These are phyloP conservation scores for Trichoderma sp. DNA, from an alignment of 2,329 filamentous ascomycete genomes.

Conservation along the genomic window DNA sequence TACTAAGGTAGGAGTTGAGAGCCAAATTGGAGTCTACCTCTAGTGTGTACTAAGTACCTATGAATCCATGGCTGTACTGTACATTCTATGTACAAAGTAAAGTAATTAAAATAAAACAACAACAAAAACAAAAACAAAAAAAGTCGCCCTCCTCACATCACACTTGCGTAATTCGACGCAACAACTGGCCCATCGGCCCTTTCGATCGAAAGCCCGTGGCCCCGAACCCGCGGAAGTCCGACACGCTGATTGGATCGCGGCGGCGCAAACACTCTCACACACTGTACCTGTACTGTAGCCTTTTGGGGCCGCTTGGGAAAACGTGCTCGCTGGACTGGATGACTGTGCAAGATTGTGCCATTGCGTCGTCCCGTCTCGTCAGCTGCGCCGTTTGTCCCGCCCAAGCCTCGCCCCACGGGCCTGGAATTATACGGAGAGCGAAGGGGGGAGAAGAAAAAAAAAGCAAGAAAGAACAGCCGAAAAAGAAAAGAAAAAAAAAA, in stretches of 20 bases:
- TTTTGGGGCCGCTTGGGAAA: conserved; percentile 9
- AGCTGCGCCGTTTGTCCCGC: conserved; percentile 10
- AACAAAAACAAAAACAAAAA: too few relatives aligned
- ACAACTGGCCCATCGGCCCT: background rate
- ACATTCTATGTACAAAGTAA: too few relatives aligned
- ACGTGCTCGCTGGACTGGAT: conserved; percentile 20
- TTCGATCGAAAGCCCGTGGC: background rate
- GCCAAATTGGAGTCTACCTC: too few relatives aligned
- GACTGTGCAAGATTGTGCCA: conserved; percentile 10
- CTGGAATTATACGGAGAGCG: background rate
- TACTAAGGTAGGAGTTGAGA: too few relatives aligned
- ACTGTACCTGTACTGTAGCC: too few relatives aligned
- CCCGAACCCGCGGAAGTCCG: background rate
- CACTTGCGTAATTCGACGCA: conserved; percentile 21
- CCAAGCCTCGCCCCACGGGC: background rate
- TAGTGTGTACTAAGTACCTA: too few relatives aligned
- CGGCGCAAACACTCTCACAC: background rate
- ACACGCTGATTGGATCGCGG: conserved; percentile 10
- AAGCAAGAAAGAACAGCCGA: background rate
- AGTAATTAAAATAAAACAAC: background rate
- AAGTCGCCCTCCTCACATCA: conserved; percentile 17
- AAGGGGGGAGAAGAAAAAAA: background rate
- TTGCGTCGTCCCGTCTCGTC: conserved; percentile 1
- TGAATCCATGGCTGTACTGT: too few relatives aligned
- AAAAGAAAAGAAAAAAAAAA: background rate